phyloP scores from a whole-genome alignment of 1,284 basidiomycete species.

The Ceratorhiza oryzae-sativae region DNA sequence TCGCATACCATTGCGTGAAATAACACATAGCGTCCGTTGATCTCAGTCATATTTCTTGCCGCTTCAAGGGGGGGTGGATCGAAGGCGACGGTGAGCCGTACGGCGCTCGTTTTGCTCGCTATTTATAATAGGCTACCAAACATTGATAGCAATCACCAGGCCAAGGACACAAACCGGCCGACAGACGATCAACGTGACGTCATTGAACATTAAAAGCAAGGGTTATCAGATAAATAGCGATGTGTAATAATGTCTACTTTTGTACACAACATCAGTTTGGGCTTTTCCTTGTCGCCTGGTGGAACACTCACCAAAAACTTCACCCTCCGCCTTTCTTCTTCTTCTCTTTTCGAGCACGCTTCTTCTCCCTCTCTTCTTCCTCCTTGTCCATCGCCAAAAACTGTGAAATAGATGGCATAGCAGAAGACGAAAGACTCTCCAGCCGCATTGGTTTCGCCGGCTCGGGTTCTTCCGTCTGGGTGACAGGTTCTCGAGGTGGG shows the following conservation, averaged over 20 bases:
- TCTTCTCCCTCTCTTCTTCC: conserved; percentile 66
- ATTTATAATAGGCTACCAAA: not conserved
- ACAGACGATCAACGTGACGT: not conserved
- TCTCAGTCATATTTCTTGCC: not conserved
- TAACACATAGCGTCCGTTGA: not conserved
- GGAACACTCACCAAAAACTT: not conserved
- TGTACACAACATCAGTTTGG: not conserved
- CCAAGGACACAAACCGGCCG: not conserved
- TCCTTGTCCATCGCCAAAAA: conserved; percentile 77
- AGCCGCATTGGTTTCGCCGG: conserved; percentile 61
- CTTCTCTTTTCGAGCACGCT: conserved; percentile 75
- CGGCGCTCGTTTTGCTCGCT: not conserved
- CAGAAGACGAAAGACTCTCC: conserved; percentile 72
- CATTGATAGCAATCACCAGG: not conserved
- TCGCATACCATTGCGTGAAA: conserved; percentile 14
- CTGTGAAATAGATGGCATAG: conserved; percentile 79
- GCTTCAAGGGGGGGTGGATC: not conserved
- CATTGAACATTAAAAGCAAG: not conserved
- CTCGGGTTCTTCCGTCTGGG: conserved; percentile 53
- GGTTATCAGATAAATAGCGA: not conserved
- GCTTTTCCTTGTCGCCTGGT: not conserved
- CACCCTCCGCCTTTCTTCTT: conserved; percentile 56
- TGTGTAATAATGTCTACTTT: not conserved
- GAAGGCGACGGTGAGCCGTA: not conserved
- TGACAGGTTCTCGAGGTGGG: conserved; percentile 41